Base-by-base conservation (phyloP, 768 basidiomycete genomes). In the Tylopilus cervinicoccineus region DNA sequence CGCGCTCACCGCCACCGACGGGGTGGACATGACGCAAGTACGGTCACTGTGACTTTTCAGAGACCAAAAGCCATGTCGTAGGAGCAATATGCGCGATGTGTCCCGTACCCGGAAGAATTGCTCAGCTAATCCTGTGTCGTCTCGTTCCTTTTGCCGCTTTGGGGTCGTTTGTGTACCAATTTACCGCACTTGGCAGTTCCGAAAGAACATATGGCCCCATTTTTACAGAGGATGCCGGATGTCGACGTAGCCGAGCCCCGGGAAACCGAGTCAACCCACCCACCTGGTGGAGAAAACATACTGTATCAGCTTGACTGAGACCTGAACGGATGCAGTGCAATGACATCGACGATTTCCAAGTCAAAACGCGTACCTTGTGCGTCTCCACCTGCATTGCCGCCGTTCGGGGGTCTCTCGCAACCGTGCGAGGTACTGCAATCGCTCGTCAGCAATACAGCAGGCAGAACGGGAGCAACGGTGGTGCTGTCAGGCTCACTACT, bases 1-100 rank as follows among this genome's bases (percentile, higher is more conserved):
- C 56, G 67, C 48, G 40, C 45, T 60, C 63, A 69, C 51, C 59
- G 66, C 66, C 67, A 68, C 66, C 53, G 39, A 51, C 52, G 22
- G 38, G 49, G 52, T 47, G 40, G 47, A 6, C 20, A 65, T 67
- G 63, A 66, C 60, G 58, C 62, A 58, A 55, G 29, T 32, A 22
- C 29, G 33, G 45, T 39, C 47, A 47, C 46, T 37, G 44, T 48
- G 44, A 38, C 33, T 40, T 40, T 45, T 49, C 33, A 38, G 43
- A 51, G 43, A 47, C 39, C 26, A 54, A 54, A 20, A 33, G 47
- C 34, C 34, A 49, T 38, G 38, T 44, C 27, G 55, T 40, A 50
- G 40, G 46, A 45, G 23, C 23, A 31, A 32, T 45, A 38, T 42
- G 38, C 13, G 34, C 49, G 48, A 41, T 50, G 48, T 22, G 54